phyloP scores from a whole-genome alignment of 2,329 filamentous ascomycete genomes.

The Didymella segeticola region DNA sequence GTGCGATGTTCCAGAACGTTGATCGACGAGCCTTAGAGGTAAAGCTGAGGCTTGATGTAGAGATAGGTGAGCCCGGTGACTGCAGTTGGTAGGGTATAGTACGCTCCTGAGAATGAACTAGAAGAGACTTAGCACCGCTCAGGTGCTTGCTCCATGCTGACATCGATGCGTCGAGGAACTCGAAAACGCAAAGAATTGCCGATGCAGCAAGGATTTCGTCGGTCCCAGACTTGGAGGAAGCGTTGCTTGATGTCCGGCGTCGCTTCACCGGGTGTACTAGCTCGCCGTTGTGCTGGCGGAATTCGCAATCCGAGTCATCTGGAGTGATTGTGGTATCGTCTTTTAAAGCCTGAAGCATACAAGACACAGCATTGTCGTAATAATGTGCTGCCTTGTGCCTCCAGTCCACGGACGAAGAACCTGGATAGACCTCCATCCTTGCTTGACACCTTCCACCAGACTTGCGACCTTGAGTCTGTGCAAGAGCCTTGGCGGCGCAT shows the following conservation, averaged over 20 bases:
- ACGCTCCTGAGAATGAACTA: constrained; percentile 61
- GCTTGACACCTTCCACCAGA: constrained; percentile 57
- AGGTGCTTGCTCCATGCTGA: constrained; percentile 70
- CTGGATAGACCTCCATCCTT: constrained; percentile 61
- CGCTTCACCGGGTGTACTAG: constrained; percentile 44
- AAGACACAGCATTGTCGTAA: constrained; percentile 64
- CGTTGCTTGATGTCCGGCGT: constrained; percentile 52
- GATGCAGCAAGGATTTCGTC: constrained; percentile 70
- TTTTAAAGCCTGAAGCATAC: constrained; percentile 50
- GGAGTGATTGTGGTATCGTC: constrained; percentile 39
- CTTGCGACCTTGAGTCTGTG: constrained; percentile 61
- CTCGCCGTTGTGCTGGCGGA: constrained; percentile 18
- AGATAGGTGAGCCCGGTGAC: constrained; percentile 44
- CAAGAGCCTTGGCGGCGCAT: constrained; percentile 67
- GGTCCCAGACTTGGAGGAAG: constrained; percentile 51
- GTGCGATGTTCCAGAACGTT: constrained; percentile 72
- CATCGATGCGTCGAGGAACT: constrained; percentile 70
- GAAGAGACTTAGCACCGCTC: constrained; percentile 68
- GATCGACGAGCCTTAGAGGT: constrained; percentile 64
- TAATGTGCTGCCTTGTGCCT: constrained; percentile 67
- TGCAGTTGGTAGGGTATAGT: constrained; percentile 55
- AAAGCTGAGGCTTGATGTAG: constrained; percentile 31
- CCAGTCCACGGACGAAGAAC: constrained; percentile 60
- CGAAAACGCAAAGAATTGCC: constrained; percentile 71
- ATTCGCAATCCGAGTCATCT: constrained; percentile 39